phyloP scores from a whole-genome alignment of 495 filamentous ascomycete species.

The Trichodelitschia bisporula region DNA sequence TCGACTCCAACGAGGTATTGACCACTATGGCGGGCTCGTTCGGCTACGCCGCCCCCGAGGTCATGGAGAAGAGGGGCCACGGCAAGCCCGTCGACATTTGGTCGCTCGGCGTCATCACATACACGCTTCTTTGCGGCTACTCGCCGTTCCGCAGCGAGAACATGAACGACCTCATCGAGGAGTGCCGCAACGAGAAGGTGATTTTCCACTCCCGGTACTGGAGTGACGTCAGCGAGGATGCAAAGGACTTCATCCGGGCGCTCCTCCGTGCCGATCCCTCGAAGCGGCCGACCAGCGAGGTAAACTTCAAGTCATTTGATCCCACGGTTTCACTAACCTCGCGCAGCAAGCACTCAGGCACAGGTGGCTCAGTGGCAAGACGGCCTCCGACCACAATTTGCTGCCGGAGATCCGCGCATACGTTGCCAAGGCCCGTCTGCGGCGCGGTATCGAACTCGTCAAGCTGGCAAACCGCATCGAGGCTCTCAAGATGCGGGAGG shows the following conservation, averaged over 20 bases:
- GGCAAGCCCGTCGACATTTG: slow-evolving; percentile 99
- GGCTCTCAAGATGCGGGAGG: slow-evolving; percentile 84
- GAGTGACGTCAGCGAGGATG: slow-evolving; percentile 89
- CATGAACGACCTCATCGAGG: slow-evolving; percentile 79
- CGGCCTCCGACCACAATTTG: slow-evolving; percentile 83
- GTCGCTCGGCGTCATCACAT: slow-evolving; percentile 96
- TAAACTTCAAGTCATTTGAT: slow-evolving; percentile 13
- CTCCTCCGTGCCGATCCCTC: slow-evolving; percentile 60
- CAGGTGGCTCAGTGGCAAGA: slow-evolving; percentile 73
- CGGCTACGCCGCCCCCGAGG: slow-evolving; percentile 91
- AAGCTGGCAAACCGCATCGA: slow-evolving; percentile 95
- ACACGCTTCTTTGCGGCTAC: slow-evolving; percentile 97
- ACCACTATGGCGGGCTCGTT: slow-evolving; percentile 98
- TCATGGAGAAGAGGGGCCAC: slow-evolving; percentile 94
- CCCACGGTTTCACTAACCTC: not conserved
- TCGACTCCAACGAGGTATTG: slow-evolving; percentile 72
- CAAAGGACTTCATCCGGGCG: slow-evolving; percentile 76
- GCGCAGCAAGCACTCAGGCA: slow-evolving; percentile 56
- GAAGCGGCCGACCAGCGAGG: slow-evolving; percentile 54
- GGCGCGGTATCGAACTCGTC: slow-evolving; percentile 87
- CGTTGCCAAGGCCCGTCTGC: slow-evolving; percentile 71
- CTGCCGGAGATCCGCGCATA: slow-evolving; percentile 91
- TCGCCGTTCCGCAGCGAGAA: slow-evolving; percentile 94
- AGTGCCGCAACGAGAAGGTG: slow-evolving; percentile 70
- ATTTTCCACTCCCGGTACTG: slow-evolving; percentile 98